Evolutionary conservation across 345 rosid species (phyloP), one percentile per base, ranked within the genome.

Genomic region (Populus davidiana): DNA sequence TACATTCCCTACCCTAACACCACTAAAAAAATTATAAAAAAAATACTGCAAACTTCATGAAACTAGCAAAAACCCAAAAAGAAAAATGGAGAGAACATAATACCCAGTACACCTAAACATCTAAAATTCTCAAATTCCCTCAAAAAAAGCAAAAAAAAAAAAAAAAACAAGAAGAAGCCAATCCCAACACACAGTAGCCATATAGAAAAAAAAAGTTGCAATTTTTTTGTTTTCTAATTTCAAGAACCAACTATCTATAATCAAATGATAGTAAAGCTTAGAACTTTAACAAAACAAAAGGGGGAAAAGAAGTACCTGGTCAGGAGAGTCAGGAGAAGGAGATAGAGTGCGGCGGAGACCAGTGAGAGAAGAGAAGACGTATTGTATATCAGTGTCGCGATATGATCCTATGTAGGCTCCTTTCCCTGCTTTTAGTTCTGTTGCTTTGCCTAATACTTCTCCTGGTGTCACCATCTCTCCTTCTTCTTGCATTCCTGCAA

Each of bases 311-410:
- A n/a, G 20, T 54, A 91, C 99, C 98, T 90, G 89, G 88, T 92
- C 99, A 44, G 83, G 76, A 21, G 94, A 89, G 49, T 87, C 94
- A 1, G 86, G 69, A 31, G 87, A 76, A 67, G 94, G 90, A 35
- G 87, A 49, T 5, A 81, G 72, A 31, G 87, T 86, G 69, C 85
- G 92, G 82, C 85, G 85, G 63, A 85, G 78, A 31, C 98, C 98
- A 2, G 90, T 85, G 79, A 96, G 90, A 52, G 98, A 92, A 82
- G 99, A 90, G 84, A 86, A 92, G 87, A 96, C 89, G 41, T 47
- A 82, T 36, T 43, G 47, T n/a, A 79, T 61, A 1, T 79, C 77
- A 35, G 91, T 82, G 70, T 83, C 75, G 66, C 86, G 91, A 76
- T 83, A 86, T 49, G 87, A 76, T 31, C 90, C 90, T 38, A 83